Percentiles rank a stretch among this genome's conserved stretches.
Conservation (phyloP, 352 stramenopile genomes). For the Pythium periplocum region DNA sequence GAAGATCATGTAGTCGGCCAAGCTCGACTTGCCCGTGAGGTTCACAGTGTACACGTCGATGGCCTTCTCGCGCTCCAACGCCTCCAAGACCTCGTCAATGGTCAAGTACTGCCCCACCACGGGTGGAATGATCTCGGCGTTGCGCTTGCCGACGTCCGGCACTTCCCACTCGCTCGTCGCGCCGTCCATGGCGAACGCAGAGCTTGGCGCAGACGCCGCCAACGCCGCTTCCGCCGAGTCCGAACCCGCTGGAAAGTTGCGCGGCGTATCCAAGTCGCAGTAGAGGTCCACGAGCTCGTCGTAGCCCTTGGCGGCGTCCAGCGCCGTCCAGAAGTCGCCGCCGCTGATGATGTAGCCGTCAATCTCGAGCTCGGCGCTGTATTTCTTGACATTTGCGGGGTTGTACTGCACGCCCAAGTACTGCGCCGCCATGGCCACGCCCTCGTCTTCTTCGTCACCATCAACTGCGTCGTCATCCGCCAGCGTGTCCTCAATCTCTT, state of each 20-base stretch:
- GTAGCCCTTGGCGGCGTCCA: slow-evolving; percentile 77
- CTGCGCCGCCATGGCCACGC: slow-evolving; percentile 22
- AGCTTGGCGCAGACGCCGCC: slow-evolving; percentile 9
- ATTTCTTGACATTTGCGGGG: slow-evolving; percentile 75
- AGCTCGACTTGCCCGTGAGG: slow-evolving; percentile 66
- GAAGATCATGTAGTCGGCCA: slow-evolving; percentile 89
- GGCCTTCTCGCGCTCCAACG: slow-evolving; percentile 67
- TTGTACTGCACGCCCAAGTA: slow-evolving; percentile 74
- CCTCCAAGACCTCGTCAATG: slow-evolving; percentile 57
- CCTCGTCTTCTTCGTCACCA: slow-evolving; percentile 27
- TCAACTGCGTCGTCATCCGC: slow-evolving; percentile 5
- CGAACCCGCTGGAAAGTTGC: slow-evolving; percentile 53
- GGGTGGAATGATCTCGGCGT: slow-evolving; percentile 70
- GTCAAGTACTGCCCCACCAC: slow-evolving; percentile 63
- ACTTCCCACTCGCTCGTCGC: slow-evolving; percentile 47
- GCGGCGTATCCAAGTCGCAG: slow-evolving; percentile 65
- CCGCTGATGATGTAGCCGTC: slow-evolving; percentile 66
- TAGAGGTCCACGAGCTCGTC: slow-evolving; percentile 80
- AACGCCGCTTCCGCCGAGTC: slow-evolving; percentile 25
- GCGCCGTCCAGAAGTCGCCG: slow-evolving; percentile 77
- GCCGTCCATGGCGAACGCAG: slow-evolving; percentile 2
- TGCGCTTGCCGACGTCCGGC: slow-evolving; percentile 56
- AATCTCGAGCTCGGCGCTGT: slow-evolving; percentile 67
- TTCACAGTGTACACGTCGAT: slow-evolving; percentile 77
- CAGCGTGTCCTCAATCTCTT: neutral